Conservation (phyloP, 2,329 filamentous ascomycete genomes). For the Botrytis aclada region DNA sequence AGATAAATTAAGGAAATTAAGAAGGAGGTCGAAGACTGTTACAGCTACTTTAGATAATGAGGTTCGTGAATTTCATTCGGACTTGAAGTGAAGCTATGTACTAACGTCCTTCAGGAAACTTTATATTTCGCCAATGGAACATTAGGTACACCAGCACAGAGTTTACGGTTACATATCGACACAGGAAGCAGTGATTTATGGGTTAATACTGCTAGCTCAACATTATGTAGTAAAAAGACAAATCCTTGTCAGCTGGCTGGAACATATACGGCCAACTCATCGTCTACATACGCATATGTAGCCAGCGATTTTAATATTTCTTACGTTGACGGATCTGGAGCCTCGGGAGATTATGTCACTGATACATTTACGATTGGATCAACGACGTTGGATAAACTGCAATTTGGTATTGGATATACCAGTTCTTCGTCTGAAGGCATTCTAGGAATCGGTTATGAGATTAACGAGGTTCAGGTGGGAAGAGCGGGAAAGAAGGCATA, state of each 20-base stretch:
- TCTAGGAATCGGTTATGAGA: constrained; percentile 76
- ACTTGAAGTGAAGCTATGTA: constrained; percentile 1
- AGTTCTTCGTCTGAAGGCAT: constrained; percentile 67
- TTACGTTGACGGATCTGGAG: constrained; percentile 78
- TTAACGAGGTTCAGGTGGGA: constrained; percentile 73
- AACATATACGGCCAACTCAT: constrained; percentile 66
- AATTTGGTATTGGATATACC: constrained; percentile 71
- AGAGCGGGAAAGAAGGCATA: constrained; percentile 55
- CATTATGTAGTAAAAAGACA: constrained; percentile 50
- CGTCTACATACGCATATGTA: constrained; percentile 72
- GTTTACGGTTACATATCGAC: constrained; percentile 58
- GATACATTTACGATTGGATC: constrained; percentile 65
- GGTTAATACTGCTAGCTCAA: constrained; percentile 64
- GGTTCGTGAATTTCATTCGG: constrained; percentile 39
- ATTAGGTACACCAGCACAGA: constrained; percentile 59
- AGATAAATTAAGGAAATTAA: constrained; percentile 42
- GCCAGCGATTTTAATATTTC: constrained; percentile 80
- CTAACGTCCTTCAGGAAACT: constrained; percentile 47
- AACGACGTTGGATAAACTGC: constrained; percentile 52
- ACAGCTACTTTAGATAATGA: constrained; percentile 53
- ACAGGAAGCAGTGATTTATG: constrained; percentile 69
- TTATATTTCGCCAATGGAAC: constrained; percentile 63
- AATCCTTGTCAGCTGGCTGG: constrained; percentile 59
- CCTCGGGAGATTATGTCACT: constrained; percentile 74
- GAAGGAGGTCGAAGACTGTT: constrained; percentile 46